phyloP scores from a whole-genome alignment of 257 asterid genomes.

The Nicotiana attenuata region DNA sequence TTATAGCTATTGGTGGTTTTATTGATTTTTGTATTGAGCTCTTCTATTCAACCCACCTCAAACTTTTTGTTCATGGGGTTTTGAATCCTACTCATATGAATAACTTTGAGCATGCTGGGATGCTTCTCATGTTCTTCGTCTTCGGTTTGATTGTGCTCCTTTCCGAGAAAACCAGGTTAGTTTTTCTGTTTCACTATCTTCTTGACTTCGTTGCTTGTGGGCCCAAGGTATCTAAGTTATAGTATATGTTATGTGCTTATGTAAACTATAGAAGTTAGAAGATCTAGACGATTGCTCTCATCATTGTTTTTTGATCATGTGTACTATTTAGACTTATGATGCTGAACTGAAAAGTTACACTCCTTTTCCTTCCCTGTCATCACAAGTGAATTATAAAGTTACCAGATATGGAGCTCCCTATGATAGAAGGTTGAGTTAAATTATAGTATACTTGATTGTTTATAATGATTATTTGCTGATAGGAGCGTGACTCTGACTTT shows the following conservation, averaged over 20 bases:
- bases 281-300: background rate
- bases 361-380: background rate
- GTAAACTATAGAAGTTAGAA: background rate
- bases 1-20: conserved; percentile 70
- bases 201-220: background rate
- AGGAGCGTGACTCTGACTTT: background rate
- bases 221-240: background rate
- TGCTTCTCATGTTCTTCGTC: conserved; percentile 93
- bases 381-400: background rate
- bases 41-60: conserved; percentile 79
- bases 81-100: conserved; percentile 90
- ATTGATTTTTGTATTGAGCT: conserved; percentile 90
- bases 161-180: conserved; percentile 81
- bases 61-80: conserved; percentile 65
- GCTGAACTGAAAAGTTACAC: background rate
- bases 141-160: conserved; percentile 66
- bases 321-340: background rate
- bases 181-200: conserved; percentile 21
- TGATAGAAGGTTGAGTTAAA: conserved; percentile 3
- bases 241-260: background rate
- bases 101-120: conserved; percentile 94
- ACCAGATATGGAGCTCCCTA: background rate
- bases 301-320: background rate
- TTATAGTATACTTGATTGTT: background rate
- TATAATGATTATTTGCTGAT: background rate